These are phyloP conservation scores for Perkinsus olseni DNA, from an alignment of 169 alveolate genomes.

Conservation along the genomic window DNA sequence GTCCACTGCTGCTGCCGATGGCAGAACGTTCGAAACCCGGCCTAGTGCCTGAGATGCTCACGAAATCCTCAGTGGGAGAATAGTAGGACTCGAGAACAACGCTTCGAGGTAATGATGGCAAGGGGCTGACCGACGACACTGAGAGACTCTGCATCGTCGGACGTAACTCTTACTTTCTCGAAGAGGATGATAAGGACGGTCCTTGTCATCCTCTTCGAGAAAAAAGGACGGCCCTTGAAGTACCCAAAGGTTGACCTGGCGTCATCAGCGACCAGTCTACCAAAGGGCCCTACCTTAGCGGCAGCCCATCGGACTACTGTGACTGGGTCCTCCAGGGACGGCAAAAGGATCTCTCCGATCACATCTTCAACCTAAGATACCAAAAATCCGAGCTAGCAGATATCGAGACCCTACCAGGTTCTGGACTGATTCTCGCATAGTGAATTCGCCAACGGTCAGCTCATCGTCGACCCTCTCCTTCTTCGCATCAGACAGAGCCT, in stretches of 20 bases:
- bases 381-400: not conserved
- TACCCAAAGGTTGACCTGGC: no score
- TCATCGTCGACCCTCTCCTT: not conserved
- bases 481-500: not conserved
- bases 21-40: not conserved
- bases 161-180: no score
- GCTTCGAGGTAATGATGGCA: no score
- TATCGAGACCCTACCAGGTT: not conserved
- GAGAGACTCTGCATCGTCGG: no score
- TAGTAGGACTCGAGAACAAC: no score
- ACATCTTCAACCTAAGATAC: not conserved
- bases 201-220: no score
- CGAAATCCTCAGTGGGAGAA: no score
- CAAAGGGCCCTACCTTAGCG: not conserved
- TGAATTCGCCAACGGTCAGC: not conserved
- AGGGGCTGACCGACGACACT: no score
- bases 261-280: no score
- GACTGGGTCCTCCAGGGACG: not conserved
- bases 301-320: not conserved
- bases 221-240: no score
- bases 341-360: not conserved
- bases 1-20: not conserved
- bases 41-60: not conserved
- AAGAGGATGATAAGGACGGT: no score
- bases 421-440: not conserved